Conservation (phyloP, 1,139 yeast species). For the Hemisphaericaspora subhashii region DNA sequence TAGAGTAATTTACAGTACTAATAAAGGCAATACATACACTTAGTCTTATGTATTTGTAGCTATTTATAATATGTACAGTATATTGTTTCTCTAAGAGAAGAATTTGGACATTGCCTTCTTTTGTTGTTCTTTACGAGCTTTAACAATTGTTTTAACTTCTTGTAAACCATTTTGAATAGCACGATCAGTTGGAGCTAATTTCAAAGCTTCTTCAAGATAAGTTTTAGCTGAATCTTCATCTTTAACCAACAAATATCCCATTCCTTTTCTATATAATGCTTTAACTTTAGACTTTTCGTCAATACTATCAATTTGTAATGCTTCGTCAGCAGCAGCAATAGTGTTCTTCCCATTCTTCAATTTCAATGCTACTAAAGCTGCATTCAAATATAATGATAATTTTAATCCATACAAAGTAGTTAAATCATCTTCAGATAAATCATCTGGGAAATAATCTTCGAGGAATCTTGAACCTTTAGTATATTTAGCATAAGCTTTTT, state of each 20-base stretch:
- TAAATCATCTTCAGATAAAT: constrained; percentile 55
- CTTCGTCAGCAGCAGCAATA: constrained; percentile 62
- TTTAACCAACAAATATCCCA: constrained; percentile 63
- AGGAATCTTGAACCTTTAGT: constrained; percentile 67
- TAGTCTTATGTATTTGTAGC: neutral
- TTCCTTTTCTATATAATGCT: constrained; percentile 84
- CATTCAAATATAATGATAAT: constrained; percentile 65
- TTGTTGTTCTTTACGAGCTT: constrained; percentile 63
- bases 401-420: constrained; percentile 53
- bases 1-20: neutral
- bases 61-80: neutral
- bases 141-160: constrained; percentile 56
- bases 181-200: constrained; percentile 68
- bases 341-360: constrained; percentile 56
- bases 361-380: constrained; percentile 74
- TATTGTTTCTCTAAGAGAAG: constrained; percentile 42
- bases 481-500: constrained; percentile 65
- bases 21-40: neutral
- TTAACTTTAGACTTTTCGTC: constrained; percentile 75
- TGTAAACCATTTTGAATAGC: constrained; percentile 69
- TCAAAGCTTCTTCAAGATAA: constrained; percentile 66
- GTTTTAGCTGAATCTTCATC: constrained; percentile 71
- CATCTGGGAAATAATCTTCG: constrained; percentile 74
- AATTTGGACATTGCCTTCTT: constrained; percentile 85
- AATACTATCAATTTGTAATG: constrained; percentile 59